Percentiles rank a stretch among this genome's conserved stretches.
Evolutionary conservation across 2,329 filamentous ascomycete species (phyloP).

Genomic region (Nothophoma quercina): DNA sequence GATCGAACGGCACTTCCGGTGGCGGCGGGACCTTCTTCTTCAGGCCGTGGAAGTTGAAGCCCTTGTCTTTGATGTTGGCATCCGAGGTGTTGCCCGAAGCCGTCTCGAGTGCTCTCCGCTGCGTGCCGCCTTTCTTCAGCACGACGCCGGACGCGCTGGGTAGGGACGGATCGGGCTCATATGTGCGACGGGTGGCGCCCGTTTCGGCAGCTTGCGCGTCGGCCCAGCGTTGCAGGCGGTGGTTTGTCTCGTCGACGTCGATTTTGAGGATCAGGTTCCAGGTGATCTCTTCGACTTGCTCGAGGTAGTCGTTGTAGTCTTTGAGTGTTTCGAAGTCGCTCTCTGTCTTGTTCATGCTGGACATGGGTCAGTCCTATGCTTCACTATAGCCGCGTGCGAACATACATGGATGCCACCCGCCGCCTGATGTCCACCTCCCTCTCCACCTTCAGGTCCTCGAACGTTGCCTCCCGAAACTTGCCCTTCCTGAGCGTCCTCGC

Average conservation of each 20-base stretch:
- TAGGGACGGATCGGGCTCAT: conserved; percentile 27
- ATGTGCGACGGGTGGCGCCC: conserved; percentile 51
- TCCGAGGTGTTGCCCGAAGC: conserved; percentile 26
- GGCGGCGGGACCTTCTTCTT: conserved; percentile 69
- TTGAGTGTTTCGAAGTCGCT: conserved; percentile 87
- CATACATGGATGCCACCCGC: conserved; percentile 65
- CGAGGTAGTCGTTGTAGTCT: conserved; percentile 92
- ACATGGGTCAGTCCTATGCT: conserved; percentile 13
- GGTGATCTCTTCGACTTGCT: conserved; percentile 88
- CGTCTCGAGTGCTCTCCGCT: conserved; percentile 56
- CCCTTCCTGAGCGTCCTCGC: conserved; percentile 84
- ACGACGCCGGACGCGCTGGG: conserved; percentile 29
- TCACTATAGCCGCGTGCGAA: conserved; percentile 52
- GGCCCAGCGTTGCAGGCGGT: conserved; percentile 72
- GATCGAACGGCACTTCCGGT: conserved; percentile 81
- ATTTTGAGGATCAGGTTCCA: conserved; percentile 82
- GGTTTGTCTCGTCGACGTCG: conserved; percentile 70
- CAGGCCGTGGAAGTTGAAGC: conserved; percentile 78
- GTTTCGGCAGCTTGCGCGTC: conserved; percentile 69
- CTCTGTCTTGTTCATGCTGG: conserved; percentile 84
- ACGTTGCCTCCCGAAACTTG: conserved; percentile 87
- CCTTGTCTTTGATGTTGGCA: conserved; percentile 39
- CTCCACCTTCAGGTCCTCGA: conserved; percentile 86
- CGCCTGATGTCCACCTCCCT: conserved; percentile 91
- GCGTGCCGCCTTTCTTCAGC: conserved; percentile 73